Percentiles rank a stretch among this genome's conserved stretches.
These are phyloP conservation scores for maize (Zea mays) DNA, from an alignment of 176 grass and related monocot genomes.

Conservation along the genomic window DNA sequence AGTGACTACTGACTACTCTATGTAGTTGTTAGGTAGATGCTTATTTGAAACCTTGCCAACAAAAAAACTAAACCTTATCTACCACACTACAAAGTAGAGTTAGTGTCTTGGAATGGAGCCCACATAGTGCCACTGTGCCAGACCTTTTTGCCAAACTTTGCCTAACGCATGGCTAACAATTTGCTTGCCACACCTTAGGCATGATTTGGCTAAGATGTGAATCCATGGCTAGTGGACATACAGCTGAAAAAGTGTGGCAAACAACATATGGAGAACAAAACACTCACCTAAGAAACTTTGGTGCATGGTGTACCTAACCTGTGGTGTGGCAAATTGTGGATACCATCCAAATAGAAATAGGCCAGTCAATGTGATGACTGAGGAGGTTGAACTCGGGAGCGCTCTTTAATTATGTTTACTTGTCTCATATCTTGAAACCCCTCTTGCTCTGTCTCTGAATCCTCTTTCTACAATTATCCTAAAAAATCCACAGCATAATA, in stretches of 20 bases:
- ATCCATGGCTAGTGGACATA: background rate
- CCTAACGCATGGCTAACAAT: background rate
- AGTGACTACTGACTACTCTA: background rate
- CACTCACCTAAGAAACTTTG: slow-evolving; percentile 1
- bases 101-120: background rate
- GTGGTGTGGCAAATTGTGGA: background rate
- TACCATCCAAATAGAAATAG: background rate
- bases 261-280: background rate
- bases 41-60: background rate
- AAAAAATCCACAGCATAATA: background rate
- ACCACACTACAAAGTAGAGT: background rate
- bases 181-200: background rate
- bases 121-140: background rate
- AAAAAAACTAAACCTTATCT: background rate
- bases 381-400: background rate
- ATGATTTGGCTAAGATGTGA: background rate
- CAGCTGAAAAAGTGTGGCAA: background rate
- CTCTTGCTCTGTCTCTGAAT: background rate
- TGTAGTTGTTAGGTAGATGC: background rate
- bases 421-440: background rate
- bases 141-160: background rate
- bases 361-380: background rate
- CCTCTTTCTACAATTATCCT: background rate
- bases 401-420: background rate
- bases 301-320: background rate